Evolutionary conservation across 352 stramenopile species (phyloP).

Genomic region (Pelagophyceae sp.): DNA sequence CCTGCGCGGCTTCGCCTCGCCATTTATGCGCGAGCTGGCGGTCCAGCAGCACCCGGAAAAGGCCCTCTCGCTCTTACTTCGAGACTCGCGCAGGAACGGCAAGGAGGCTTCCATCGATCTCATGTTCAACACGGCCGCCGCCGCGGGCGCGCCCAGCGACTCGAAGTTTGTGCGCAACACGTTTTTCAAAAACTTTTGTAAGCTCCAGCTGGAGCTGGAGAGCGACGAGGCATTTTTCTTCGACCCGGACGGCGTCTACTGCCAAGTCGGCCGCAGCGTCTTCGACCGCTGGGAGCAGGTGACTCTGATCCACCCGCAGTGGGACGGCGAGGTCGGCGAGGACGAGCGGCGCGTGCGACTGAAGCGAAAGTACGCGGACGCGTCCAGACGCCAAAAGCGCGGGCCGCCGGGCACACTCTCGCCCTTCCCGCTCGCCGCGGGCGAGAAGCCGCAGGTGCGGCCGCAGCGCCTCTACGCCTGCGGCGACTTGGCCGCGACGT

Average conservation of each 20-base stretch:
- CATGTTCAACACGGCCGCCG: background rate
- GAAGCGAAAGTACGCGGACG: background rate
- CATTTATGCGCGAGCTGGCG: background rate
- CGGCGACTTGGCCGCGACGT: background rate
- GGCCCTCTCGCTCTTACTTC: background rate
- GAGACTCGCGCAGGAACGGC: background rate
- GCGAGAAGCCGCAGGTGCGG: background rate
- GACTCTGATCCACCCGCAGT: background rate
- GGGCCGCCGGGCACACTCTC: too few species aligned
- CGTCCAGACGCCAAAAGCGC: background rate
- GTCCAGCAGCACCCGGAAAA: background rate
- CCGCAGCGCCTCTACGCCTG: background rate
- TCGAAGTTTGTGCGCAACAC: background rate
- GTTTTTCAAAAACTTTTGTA: conserved; percentile 13
- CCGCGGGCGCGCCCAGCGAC: background rate
- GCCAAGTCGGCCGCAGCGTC: background rate
- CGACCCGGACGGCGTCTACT: conserved; percentile 11
- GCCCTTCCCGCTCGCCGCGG: background rate
- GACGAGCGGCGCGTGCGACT: background rate
- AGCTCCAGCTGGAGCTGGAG: background rate
- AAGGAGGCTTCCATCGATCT: conserved; percentile 9
- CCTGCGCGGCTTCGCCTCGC: background rate
- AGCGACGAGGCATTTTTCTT: conserved; percentile 14
- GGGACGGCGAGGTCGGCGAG: background rate
- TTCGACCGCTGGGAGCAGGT: conserved; percentile 17